Conservation (phyloP, 345 rosid genomes). For the Noccaea caerulescens region DNA sequence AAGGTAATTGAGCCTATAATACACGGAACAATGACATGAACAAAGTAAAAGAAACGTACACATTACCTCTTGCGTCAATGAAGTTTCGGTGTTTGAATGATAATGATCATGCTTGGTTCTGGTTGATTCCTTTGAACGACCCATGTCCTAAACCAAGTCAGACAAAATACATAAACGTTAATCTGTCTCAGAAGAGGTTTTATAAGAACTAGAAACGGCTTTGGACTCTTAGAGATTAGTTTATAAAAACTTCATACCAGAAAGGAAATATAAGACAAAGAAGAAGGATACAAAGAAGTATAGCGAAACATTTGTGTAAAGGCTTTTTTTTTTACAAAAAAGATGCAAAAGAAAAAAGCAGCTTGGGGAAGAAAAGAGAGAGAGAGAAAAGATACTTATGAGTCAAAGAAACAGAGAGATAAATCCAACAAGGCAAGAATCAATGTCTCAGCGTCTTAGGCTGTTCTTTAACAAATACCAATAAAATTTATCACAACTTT, state of each 20-base stretch:
- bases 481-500: constrained; percentile 40
- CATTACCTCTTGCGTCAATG: constrained; percentile 86
- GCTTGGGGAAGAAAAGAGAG: constrained; percentile 14
- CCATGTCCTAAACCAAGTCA: constrained; percentile 65
- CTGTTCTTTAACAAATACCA: constrained; percentile 46
- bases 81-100: constrained; percentile 50
- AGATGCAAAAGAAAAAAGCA: constrained; percentile 38
- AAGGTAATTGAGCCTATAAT: neutral
- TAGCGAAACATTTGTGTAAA: constrained; percentile 39
- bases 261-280: constrained; percentile 39
- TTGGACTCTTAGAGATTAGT: constrained; percentile 24
- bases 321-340: constrained; percentile 28
- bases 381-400: constrained; percentile 38
- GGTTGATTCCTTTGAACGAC: constrained; percentile 47
- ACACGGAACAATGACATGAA: constrained; percentile 15
- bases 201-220: constrained; percentile 25
- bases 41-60: neutral
- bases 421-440: constrained; percentile 45
- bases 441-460: constrained; percentile 40
- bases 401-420: constrained; percentile 49
- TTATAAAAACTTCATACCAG: constrained; percentile 13
- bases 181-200: constrained; percentile 28
- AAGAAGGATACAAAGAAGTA: constrained; percentile 38
- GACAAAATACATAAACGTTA: constrained; percentile 29
- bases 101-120: constrained; percentile 54